Conservation (phyloP, 129 eudicot species). For the Rutidosis leptorrhynchoides region DNA sequence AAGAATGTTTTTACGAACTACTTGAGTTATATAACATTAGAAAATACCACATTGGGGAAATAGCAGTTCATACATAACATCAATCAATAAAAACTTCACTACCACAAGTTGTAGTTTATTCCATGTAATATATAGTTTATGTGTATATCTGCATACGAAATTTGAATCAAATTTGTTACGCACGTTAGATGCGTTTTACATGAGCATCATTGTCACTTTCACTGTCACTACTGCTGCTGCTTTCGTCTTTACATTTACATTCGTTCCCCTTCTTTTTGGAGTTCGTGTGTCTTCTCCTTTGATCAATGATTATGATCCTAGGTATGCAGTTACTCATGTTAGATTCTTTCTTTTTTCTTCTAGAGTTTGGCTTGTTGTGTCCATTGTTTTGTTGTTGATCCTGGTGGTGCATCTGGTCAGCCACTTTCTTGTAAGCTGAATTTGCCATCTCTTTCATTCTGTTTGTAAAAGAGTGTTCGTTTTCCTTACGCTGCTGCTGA, state of each 20-base stretch:
- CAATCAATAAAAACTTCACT: conserved; percentile 14
- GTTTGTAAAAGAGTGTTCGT: conserved; percentile 27
- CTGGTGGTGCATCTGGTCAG: conserved; percentile 35
- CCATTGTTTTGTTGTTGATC: conserved; percentile 28
- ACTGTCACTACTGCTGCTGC: conserved; percentile 37
- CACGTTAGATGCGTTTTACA: conserved; percentile 23
- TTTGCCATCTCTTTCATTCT: conserved; percentile 34
- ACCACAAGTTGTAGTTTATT: conserved; percentile 17
- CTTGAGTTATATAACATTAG: conserved; percentile 14
- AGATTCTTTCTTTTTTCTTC: conserved; percentile 18
- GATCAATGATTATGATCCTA: conserved; percentile 3
- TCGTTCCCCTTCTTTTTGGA: conserved; percentile 25
- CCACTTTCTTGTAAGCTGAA: conserved; percentile 32
- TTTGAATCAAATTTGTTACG: too few relatives aligned
- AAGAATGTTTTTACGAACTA: not conserved
- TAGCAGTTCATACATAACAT: conserved; percentile 9
- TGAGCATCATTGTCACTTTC: conserved; percentile 35
- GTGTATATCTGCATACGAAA: conserved; percentile 16
- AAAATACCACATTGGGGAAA: conserved; percentile 16
- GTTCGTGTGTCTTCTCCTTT: conserved; percentile 25
- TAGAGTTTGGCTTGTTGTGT: not conserved
- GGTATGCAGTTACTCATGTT: conserved; percentile 27
- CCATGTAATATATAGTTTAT: not conserved
- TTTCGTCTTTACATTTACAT: conserved; percentile 24
- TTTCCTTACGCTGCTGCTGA: conserved; percentile 22